Base-by-base conservation (phyloP, 1,139 yeast genomes). In the Sugiyamaella pinicola region DNA sequence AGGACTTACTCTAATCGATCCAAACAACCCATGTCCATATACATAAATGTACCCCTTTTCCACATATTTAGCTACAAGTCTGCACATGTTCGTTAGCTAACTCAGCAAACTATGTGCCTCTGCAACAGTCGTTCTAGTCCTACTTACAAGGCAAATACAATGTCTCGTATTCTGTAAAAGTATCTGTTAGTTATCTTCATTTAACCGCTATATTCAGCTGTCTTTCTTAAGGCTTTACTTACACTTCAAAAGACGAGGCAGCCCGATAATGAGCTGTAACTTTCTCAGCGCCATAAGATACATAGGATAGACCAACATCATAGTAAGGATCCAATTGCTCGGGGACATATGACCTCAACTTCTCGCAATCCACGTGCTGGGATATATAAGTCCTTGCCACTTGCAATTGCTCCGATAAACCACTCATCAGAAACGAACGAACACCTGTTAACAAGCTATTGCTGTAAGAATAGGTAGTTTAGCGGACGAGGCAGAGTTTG, bases 121-220 rank as follows among this genome's bases (percentile, higher is more conserved):
- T n/a, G n/a, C n/a, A n/a, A n/a, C n/a, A n/a, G n/a, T n/a, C n/a
- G n/a, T n/a, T n/a, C n/a, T 18, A 19, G 7, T 4, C 31, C 18
- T 4, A 55, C 61, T 53, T 47, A 60, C 62, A 53, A 26, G 8
- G 56, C 56, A 49, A 61, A 59, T 12, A 64, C 58, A 22, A 59
- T 49, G 46, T 63, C 67, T 31, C 67, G 61, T n/a, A 58, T 21
- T 19, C 62, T 58, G 42, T 18, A 29, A 17, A 17, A 7, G 9
- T 37, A 17, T 33, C 9, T 4, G 28, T 18, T 34, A 35, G 53
- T 12, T 7, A 26, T n/a, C 9, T 9, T 3, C 10, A 4, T 18
- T 2, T 4, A 7, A 2, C 31, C 21, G 18, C 24, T 8, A 24
- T 18, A 28, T 22, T 28, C 18, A 38, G 21, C 17, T 8, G 15